Conservation (phyloP, 2,329 filamentous ascomycete genomes). For the Purpureocillium lavendulum region DNA sequence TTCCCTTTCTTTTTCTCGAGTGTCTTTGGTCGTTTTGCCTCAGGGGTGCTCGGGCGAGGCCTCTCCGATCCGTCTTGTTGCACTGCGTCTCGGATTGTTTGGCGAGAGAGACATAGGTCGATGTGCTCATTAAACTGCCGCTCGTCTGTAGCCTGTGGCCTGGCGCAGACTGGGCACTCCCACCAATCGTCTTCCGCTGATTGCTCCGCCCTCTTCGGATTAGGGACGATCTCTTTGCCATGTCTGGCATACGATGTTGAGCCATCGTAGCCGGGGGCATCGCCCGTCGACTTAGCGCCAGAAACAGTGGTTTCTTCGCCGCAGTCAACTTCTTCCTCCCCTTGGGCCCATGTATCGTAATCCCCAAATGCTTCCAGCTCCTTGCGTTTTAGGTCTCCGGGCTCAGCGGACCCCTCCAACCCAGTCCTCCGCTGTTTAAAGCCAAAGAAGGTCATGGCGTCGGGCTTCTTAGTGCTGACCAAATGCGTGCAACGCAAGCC, state of each 20-base stretch:
- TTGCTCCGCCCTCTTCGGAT: slow-evolving; percentile 25
- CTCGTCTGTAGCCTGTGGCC: slow-evolving; percentile 68
- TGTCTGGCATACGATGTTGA: slow-evolving; percentile 20
- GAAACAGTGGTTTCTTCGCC: not conserved
- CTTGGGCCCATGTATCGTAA: slow-evolving; percentile 19
- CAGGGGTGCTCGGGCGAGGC: slow-evolving; percentile 22
- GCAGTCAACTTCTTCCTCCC: too few relatives aligned
- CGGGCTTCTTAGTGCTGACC: slow-evolving; percentile 74
- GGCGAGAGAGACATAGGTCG: slow-evolving; percentile 78
- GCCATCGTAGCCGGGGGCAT: not conserved
- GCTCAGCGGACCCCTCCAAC: slow-evolving; percentile 9
- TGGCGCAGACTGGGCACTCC: slow-evolving; percentile 82
- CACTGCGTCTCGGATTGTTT: slow-evolving; percentile 78
- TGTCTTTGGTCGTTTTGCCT: slow-evolving; percentile 26
- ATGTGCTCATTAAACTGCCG: slow-evolving; percentile 82
- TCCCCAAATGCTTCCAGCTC: slow-evolving; percentile 14
- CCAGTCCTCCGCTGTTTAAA: slow-evolving; percentile 29
- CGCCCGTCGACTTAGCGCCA: slow-evolving; percentile 6
- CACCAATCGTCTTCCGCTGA: slow-evolving; percentile 47
- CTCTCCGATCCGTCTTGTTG: slow-evolving; percentile 36
- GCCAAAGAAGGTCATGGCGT: slow-evolving; percentile 74
- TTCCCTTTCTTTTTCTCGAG: slow-evolving; percentile 31
- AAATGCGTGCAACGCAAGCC: slow-evolving; percentile 83
- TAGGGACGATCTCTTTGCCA: slow-evolving; percentile 43
- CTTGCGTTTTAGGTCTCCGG: slow-evolving; percentile 24